phyloP scores from a whole-genome alignment of 306 rosid species.

The Inga leiocalycina region DNA sequence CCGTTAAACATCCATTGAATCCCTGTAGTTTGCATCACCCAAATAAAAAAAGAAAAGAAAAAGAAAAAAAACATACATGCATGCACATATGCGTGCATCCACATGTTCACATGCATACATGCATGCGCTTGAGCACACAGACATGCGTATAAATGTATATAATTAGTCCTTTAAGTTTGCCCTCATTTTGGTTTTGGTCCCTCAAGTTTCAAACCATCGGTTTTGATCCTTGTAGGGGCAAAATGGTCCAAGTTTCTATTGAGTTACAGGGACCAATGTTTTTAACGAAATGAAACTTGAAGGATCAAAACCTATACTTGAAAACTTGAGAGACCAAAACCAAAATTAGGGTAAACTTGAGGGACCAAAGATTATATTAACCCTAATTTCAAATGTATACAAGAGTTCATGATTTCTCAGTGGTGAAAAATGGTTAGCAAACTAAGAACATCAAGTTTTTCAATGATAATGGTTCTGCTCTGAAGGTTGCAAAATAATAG shows the following conservation, averaged over 20 bases:
- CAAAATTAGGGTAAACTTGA: too few species aligned
- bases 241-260: too few species aligned
- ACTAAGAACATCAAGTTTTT: background rate
- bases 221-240: too few species aligned
- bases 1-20: conserved; percentile 1
- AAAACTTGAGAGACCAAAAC: too few species aligned
- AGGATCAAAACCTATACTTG: too few species aligned
- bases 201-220: too few species aligned
- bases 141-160: background rate
- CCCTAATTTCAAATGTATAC: background rate
- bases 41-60: background rate
- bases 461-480: background rate
- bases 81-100: background rate
- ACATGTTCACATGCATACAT: background rate
- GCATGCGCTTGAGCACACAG: background rate
- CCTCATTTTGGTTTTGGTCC: too few species aligned
- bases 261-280: too few species aligned
- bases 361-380: too few species aligned
- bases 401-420: background rate
- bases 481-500: background rate
- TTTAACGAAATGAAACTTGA: too few species aligned
- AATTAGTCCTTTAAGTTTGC: too few species aligned
- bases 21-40: background rate
- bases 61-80: background rate
- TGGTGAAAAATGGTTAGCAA: background rate